Evolutionary conservation across 2,329 filamentous ascomycete species (phyloP).

Genomic region (Exserohilum turcica): DNA sequence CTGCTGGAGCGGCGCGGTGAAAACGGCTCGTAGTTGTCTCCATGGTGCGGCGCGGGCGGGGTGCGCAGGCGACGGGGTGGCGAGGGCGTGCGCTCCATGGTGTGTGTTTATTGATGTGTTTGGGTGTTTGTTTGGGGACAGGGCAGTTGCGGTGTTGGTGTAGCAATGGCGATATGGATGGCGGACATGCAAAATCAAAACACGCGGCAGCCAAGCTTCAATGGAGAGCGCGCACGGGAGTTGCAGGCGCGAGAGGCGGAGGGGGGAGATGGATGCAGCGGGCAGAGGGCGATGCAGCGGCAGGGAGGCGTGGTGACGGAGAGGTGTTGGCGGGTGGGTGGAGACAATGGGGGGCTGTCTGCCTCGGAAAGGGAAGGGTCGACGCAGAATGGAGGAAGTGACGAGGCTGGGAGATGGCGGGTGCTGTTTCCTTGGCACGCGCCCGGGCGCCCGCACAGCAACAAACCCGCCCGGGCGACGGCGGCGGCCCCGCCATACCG

Average conservation of each 20-base stretch:
- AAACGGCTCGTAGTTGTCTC: slow-evolving; percentile 75
- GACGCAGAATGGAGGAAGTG: slow-evolving; percentile 15
- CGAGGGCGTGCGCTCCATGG: slow-evolving; percentile 63
- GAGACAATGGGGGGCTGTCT: slow-evolving; percentile 19
- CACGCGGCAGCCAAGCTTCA: slow-evolving; percentile 24
- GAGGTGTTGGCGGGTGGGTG: slow-evolving; percentile 21
- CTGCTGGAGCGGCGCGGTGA: slow-evolving; percentile 69
- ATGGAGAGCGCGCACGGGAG: slow-evolving; percentile 10
- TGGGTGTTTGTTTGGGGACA: slow-evolving; percentile 3
- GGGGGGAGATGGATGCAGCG: slow-evolving; percentile 5
- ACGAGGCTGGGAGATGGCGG: slow-evolving; percentile 37
- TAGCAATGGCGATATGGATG: slow-evolving; percentile 22
- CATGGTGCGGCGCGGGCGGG: slow-evolving; percentile 71
- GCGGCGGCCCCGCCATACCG: slow-evolving; percentile 22
- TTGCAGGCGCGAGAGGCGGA: slow-evolving; percentile 8
- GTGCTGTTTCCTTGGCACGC: slow-evolving; percentile 16
- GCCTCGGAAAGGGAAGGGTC: slow-evolving; percentile 21
- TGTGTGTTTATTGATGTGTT: slow-evolving; percentile 1
- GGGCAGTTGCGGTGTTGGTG: slow-evolving; percentile 20
- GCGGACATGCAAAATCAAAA: slow-evolving; percentile 32
- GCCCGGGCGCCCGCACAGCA: slow-evolving; percentile 9
- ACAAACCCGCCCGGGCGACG: slow-evolving; percentile 9
- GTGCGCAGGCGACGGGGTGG: slow-evolving; percentile 65
- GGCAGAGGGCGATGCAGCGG: slow-evolving; percentile 18
- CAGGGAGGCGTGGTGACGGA: slow-evolving; percentile 18